Conservation (phyloP, 768 basidiomycete species). For the Hericium alpestre region DNA sequence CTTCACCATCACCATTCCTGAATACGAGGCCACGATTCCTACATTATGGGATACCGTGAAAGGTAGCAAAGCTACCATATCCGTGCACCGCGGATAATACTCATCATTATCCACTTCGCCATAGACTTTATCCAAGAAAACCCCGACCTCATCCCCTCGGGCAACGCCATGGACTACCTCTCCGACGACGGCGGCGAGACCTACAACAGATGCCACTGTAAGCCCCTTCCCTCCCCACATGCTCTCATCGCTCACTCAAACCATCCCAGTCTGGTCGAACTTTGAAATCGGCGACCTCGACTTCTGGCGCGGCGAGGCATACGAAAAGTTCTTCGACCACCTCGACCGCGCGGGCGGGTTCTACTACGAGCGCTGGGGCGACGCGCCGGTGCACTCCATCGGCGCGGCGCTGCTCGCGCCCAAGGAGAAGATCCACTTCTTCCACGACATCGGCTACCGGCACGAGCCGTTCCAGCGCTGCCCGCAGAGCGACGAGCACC, state of each 20-base stretch:
- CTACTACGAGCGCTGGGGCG: slow-evolving; percentile 82
- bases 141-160: slow-evolving; percentile 35
- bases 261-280: slow-evolving; percentile 46
- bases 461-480: slow-evolving; percentile 95
- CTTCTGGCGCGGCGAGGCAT: slow-evolving; percentile 47
- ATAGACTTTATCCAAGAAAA: slow-evolving; percentile 40
- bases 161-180: slow-evolving; percentile 48
- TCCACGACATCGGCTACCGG: slow-evolving; percentile 86
- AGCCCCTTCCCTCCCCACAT: slow-evolving; percentile 10
- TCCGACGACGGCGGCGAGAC: slow-evolving; percentile 44
- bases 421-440: slow-evolving; percentile 90
- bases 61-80: slow-evolving; percentile 26
- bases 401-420: slow-evolving; percentile 82
- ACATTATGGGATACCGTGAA: slow-evolving; percentile 64
- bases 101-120: neutral
- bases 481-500: slow-evolving; percentile 65
- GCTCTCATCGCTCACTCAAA: neutral
- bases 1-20: slow-evolving; percentile 68
- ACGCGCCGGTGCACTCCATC: slow-evolving; percentile 75
- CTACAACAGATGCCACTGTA: slow-evolving; percentile 51
- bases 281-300: slow-evolving; percentile 54
- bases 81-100: neutral
- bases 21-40: slow-evolving; percentile 65
- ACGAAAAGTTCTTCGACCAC: slow-evolving; percentile 46
- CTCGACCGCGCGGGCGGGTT: slow-evolving; percentile 47